Conservation (phyloP, 2,329 filamentous ascomycete genomes). For the Dendryphion nanum region DNA sequence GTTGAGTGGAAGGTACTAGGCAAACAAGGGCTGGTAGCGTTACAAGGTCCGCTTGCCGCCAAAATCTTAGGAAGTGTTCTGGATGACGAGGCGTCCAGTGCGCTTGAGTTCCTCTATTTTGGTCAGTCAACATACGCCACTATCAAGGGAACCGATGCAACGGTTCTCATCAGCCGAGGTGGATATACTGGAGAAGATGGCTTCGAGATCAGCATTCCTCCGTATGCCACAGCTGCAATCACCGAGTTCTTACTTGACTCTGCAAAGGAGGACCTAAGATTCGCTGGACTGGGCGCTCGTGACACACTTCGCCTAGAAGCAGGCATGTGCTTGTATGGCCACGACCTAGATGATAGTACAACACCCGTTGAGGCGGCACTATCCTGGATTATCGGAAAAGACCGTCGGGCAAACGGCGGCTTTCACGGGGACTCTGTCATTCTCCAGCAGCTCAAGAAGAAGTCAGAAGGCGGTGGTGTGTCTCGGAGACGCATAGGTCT, state of each 20-base stretch:
- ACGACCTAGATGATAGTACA: slow-evolving; percentile 81
- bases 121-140: slow-evolving; percentile 69
- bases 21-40: slow-evolving; percentile 75
- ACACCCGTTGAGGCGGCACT: slow-evolving; percentile 67
- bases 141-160: slow-evolving; percentile 57
- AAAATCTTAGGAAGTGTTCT: slow-evolving; percentile 67
- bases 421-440: slow-evolving; percentile 85
- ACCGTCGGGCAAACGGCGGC: slow-evolving; percentile 66
- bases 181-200: slow-evolving; percentile 98
- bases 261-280: slow-evolving; percentile 64
- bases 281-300: slow-evolving; percentile 85
- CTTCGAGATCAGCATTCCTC: slow-evolving; percentile 88
- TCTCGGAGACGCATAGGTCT: slow-evolving; percentile 75
- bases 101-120: slow-evolving; percentile 68
- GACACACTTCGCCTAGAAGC: slow-evolving; percentile 93
- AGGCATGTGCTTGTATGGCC: slow-evolving; percentile 99
- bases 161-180: slow-evolving; percentile 75
- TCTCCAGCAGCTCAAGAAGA: slow-evolving; percentile 71
- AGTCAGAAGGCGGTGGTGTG: slow-evolving; percentile 70
- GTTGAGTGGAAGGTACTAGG: slow-evolving; percentile 70
- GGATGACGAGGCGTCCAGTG: slow-evolving; percentile 44
- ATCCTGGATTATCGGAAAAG: slow-evolving; percentile 81
- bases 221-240: slow-evolving; percentile 62
- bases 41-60: slow-evolving; percentile 80
- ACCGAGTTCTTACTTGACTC: slow-evolving; percentile 68